Evolutionary conservation across 352 stramenopile species (phyloP).

Genomic region (Pythium angustatum): DNA sequence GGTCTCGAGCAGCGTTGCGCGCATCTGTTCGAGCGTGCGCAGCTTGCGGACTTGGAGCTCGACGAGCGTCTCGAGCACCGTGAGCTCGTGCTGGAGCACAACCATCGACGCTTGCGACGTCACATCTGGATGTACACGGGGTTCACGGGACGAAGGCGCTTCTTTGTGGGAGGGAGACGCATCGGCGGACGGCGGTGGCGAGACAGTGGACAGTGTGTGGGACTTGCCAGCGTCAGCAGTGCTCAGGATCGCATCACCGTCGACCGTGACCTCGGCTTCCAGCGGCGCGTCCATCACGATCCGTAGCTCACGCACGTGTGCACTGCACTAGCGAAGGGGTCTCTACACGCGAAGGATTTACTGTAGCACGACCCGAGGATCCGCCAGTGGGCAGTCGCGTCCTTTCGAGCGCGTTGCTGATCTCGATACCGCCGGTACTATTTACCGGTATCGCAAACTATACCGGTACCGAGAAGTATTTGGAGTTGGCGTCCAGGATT

Average conservation of each 20-base stretch:
- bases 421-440: too few relatives aligned
- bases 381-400: too few relatives aligned
- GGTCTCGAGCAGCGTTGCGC: neutral
- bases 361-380: too few relatives aligned
- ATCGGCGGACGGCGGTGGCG: neutral
- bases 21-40: constrained; percentile 20
- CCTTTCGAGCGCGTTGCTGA: too few relatives aligned
- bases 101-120: constrained; percentile 11
- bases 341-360: neutral
- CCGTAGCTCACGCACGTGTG: neutral
- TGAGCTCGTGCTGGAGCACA: constrained; percentile 24
- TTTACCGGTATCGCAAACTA: too few relatives aligned
- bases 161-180: neutral
- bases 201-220: neutral
- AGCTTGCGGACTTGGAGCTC: constrained; percentile 22
- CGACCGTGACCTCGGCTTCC: constrained; percentile 2
- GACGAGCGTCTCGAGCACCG: constrained; percentile 20
- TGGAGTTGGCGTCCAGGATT: too few relatives aligned
- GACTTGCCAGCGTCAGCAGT: too few relatives aligned
- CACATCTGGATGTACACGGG: neutral
- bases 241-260: neutral
- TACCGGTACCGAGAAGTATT: too few relatives aligned
- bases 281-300: neutral
- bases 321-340: neutral
- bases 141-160: too few relatives aligned